Evolutionary conservation across 306 rosid species (phyloP).

Genomic region (Dalbergia cultrata): DNA sequence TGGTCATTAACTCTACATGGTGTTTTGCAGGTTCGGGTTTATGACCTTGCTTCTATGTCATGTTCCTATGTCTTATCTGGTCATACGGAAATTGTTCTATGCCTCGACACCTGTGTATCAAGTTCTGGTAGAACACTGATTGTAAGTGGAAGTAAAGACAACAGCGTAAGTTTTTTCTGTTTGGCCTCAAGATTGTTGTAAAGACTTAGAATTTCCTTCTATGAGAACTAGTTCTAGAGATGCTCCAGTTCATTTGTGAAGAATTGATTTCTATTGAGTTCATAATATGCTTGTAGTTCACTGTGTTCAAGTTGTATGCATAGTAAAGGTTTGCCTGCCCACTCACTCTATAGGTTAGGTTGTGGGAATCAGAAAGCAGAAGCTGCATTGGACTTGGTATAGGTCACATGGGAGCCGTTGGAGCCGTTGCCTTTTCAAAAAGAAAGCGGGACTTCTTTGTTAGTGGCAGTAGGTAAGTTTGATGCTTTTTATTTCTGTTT

Average conservation of each 20-base stretch:
- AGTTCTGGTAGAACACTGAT: conserved; percentile 77
- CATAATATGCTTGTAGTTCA: conserved; percentile 27
- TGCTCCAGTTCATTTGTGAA: conserved; percentile 27
- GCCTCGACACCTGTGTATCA: conserved; percentile 90
- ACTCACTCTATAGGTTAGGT: conserved; percentile 75
- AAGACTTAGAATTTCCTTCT: conserved; percentile 35
- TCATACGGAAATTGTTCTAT: conserved; percentile 80
- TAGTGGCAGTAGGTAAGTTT: conserved; percentile 91
- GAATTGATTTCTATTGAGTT: conserved; percentile 26
- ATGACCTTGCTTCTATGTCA: conserved; percentile 87
- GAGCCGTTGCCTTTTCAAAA: conserved; percentile 90
- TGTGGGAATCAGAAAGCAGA: conserved; percentile 88
- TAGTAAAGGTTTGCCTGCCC: conserved; percentile 28
- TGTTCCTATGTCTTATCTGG: conserved; percentile 91
- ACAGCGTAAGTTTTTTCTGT: conserved; percentile 64
- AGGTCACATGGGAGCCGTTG: conserved; percentile 94
- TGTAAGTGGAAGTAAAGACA: conserved; percentile 94
- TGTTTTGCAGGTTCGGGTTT: conserved; percentile 85
- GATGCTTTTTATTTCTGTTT: conserved; percentile 38
- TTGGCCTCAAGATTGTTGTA: conserved; percentile 23
- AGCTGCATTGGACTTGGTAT: conserved; percentile 82
- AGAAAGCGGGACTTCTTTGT: conserved; percentile 79
- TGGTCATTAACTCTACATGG: conserved; percentile 49
- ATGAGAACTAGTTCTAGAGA: conserved; percentile 26
- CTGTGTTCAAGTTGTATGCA: neutral